phyloP scores from a whole-genome alignment of 208 protist genomes.

The Leishmania tarentolae region DNA sequence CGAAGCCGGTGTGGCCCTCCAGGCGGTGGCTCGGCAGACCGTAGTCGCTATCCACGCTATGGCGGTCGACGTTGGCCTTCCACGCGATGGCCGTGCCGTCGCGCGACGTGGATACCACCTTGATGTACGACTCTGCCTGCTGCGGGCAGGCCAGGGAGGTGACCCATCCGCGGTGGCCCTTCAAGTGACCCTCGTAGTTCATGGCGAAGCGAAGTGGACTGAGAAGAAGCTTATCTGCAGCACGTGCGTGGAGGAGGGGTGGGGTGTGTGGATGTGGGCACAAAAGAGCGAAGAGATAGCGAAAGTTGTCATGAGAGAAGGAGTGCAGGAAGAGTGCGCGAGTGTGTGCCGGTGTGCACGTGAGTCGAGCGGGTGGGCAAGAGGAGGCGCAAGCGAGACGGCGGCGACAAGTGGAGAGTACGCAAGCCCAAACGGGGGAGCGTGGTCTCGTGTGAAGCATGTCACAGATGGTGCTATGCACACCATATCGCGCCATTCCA shows the following conservation, averaged over 20 bases:
- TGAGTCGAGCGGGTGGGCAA: neutral
- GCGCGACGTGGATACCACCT: constrained; percentile 92
- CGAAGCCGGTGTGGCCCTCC: constrained; percentile 94
- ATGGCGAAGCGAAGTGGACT: constrained; percentile 33
- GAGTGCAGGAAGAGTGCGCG: neutral
- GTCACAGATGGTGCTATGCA: neutral
- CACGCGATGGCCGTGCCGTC: constrained; percentile 98
- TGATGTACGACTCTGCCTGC: constrained; percentile 70
- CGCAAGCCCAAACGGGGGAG: neutral
- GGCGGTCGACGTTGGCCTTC: constrained; percentile 89
- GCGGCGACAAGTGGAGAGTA: neutral
- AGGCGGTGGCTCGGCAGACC: constrained; percentile 79
- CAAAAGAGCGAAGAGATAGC: neutral
- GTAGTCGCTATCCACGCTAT: constrained; percentile 75
- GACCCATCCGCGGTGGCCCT: constrained; percentile 97
- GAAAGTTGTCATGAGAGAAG: neutral
- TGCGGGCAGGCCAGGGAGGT: constrained; percentile 85
- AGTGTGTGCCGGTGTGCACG: neutral
- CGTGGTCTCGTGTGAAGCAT: neutral
- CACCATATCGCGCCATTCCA: neutral
- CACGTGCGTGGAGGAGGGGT: neutral
- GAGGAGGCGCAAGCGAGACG: neutral
- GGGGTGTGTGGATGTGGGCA: neutral
- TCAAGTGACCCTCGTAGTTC: constrained; percentile 89
- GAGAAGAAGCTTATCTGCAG: constrained; percentile 17